Conservation (phyloP, 257 asterid genomes). For the Galeopsis tetrahit region DNA sequence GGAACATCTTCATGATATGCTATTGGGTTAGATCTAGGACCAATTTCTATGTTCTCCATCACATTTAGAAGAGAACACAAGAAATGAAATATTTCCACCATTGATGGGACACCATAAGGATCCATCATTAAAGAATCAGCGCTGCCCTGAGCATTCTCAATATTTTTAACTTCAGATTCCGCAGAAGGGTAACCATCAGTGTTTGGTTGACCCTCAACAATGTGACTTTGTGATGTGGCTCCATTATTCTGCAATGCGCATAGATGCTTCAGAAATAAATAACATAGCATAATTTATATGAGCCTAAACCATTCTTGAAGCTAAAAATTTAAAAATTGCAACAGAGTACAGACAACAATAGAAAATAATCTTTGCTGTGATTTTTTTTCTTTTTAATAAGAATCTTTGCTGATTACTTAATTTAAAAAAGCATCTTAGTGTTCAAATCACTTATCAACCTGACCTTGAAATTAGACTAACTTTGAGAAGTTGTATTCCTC, state of each 20-base stretch:
- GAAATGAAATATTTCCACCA: constrained; percentile 91
- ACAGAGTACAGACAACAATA: constrained; percentile 9
- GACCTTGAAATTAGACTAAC: constrained; percentile 15
- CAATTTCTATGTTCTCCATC: constrained; percentile 72
- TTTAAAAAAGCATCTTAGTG: neutral
- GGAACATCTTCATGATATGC: constrained; percentile 98
- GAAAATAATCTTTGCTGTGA: constrained; percentile 6
- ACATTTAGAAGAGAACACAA: constrained; percentile 87
- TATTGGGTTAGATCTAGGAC: constrained; percentile 75
- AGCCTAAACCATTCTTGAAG: constrained; percentile 10
- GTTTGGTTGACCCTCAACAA: constrained; percentile 44
- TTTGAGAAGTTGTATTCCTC: constrained; percentile 19
- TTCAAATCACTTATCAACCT: neutral
- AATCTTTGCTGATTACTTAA: neutral
- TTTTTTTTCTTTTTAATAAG: too few species aligned
- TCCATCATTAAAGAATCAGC: constrained; percentile 62
- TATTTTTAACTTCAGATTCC: constrained; percentile 45
- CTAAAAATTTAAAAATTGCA: constrained; percentile 12
- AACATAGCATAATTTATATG: constrained; percentile 1
- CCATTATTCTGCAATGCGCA: constrained; percentile 50
- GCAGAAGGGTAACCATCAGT: constrained; percentile 43
- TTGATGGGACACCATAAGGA: constrained; percentile 91
- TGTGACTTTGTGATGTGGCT: constrained; percentile 39
- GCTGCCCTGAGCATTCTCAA: constrained; percentile 36
- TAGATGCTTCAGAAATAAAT: constrained; percentile 23